phyloP scores from a whole-genome alignment of 1,139 yeast species.

The Arxiozyma bovina region DNA sequence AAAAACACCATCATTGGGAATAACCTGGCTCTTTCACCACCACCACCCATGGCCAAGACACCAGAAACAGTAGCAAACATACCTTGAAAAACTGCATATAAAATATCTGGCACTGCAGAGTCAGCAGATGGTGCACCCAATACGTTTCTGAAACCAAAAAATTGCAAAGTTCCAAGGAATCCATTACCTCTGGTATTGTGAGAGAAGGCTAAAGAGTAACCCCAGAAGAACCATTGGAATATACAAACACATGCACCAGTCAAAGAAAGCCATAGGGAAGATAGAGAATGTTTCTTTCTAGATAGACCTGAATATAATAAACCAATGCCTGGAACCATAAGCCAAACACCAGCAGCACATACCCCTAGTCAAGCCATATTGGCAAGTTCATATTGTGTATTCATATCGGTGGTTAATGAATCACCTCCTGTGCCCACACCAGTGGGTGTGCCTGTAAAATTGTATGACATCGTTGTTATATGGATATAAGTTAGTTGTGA shows the following conservation, averaged over 20 bases:
- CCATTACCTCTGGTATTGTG: constrained; percentile 51
- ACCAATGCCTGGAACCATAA: constrained; percentile 93
- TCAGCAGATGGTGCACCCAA: constrained; percentile 74
- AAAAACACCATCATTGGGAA: constrained; percentile 94
- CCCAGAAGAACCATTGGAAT: constrained; percentile 98
- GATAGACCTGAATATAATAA: constrained; percentile 82
- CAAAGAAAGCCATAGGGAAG: constrained; percentile 87
- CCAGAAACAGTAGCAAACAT: constrained; percentile 94
- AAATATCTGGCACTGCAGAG: constrained; percentile 66
- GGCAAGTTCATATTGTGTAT: constrained; percentile 60
- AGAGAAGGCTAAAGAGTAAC: constrained; percentile 80
- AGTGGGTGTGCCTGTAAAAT: constrained; percentile 38
- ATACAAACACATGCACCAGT: constrained; percentile 75
- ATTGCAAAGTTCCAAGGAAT: constrained; percentile 70
- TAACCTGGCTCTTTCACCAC: constrained; percentile 93
- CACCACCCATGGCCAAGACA: constrained; percentile 91
- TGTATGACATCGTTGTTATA: constrained; percentile 26
- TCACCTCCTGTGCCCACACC: constrained; percentile 71
- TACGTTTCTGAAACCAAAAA: constrained; percentile 71
- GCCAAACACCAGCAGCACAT: constrained; percentile 73
- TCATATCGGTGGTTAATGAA: constrained; percentile 62
- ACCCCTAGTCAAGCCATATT: constrained; percentile 87
- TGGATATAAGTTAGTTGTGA: neutral
- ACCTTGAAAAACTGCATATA: constrained; percentile 86
- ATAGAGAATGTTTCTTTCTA: constrained; percentile 84